Conservation (phyloP, 352 stramenopile species). For the Globisporangium abappressorium region DNA sequence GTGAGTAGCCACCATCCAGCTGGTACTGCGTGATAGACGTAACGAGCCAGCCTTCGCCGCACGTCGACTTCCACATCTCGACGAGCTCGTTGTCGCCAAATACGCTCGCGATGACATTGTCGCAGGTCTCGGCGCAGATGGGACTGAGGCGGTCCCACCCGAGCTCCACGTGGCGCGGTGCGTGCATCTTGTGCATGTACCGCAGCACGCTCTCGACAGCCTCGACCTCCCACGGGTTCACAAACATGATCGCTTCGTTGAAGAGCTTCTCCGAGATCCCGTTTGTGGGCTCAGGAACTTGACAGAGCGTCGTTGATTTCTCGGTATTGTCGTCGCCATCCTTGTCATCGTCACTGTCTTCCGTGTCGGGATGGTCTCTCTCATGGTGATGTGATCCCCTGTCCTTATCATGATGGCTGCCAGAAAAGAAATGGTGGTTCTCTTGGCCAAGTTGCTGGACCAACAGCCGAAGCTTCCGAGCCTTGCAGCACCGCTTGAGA, state of each 20-base stretch:
- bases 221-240: constrained; percentile 81
- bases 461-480: constrained; percentile 63
- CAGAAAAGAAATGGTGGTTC: constrained; percentile 51
- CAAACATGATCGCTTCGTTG: constrained; percentile 78
- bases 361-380: neutral
- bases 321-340: neutral
- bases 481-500: constrained; percentile 72
- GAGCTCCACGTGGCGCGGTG: constrained; percentile 60
- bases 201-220: constrained; percentile 50
- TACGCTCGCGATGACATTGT: constrained; percentile 58
- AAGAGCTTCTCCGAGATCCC: constrained; percentile 20
- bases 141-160: constrained; percentile 72
- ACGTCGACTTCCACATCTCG: constrained; percentile 68
- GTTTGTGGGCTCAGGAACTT: neutral
- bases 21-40: constrained; percentile 78
- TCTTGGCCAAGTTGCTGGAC: constrained; percentile 50
- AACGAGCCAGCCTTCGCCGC: constrained; percentile 78
- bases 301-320: neutral
- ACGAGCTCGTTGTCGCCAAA: constrained; percentile 62
- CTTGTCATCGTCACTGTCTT: neutral
- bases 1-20: constrained; percentile 53
- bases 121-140: constrained; percentile 58
- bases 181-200: constrained; percentile 57
- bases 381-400: constrained; percentile 8
- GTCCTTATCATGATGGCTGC: constrained; percentile 3